These are phyloP conservation scores for Alternaria dauci DNA, from an alignment of 2,329 filamentous ascomycete species.

Conservation along the genomic window DNA sequence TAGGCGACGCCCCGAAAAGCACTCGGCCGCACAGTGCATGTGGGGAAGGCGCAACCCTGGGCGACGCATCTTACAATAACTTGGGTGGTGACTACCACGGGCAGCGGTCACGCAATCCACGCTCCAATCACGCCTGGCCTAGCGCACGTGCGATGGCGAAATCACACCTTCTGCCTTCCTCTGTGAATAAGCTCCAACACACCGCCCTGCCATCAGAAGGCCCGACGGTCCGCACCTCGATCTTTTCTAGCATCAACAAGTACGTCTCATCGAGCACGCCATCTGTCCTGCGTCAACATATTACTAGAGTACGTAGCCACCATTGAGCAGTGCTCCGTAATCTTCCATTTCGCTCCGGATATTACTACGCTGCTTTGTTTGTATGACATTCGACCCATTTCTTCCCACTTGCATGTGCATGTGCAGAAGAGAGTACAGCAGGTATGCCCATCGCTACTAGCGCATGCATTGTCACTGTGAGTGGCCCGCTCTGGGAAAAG, in stretches of 20 bases:
- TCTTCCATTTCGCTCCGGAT: neutral
- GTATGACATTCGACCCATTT: neutral
- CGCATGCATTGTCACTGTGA: slow-evolving; percentile 17
- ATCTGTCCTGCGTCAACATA: neutral
- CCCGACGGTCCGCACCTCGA: slow-evolving; percentile 1
- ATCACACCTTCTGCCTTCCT: slow-evolving; percentile 1
- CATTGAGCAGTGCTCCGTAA: neutral
- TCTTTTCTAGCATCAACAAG: neutral
- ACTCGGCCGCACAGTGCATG: slow-evolving; percentile 24
- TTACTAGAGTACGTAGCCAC: neutral
- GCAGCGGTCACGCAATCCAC: slow-evolving; percentile 19
- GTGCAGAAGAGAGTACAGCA: neutral
- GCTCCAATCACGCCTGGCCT: slow-evolving; percentile 10
- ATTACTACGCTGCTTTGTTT: neutral
- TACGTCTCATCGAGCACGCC: neutral
- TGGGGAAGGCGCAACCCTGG: slow-evolving; percentile 28
- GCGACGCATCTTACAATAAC: slow-evolving; percentile 9
- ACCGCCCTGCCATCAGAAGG: slow-evolving; percentile 14
- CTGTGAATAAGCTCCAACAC: neutral
- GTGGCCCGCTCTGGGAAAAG: slow-evolving; percentile 5
- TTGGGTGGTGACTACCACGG: slow-evolving; percentile 8
- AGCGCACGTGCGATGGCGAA: slow-evolving; percentile 9
- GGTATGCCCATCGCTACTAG: slow-evolving; percentile 3
- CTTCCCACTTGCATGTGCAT: neutral
- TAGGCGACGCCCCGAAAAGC: slow-evolving; percentile 15